Conservation (phyloP, 371 early-diverging fungal genomes). For the Blakeslea trispora region DNA sequence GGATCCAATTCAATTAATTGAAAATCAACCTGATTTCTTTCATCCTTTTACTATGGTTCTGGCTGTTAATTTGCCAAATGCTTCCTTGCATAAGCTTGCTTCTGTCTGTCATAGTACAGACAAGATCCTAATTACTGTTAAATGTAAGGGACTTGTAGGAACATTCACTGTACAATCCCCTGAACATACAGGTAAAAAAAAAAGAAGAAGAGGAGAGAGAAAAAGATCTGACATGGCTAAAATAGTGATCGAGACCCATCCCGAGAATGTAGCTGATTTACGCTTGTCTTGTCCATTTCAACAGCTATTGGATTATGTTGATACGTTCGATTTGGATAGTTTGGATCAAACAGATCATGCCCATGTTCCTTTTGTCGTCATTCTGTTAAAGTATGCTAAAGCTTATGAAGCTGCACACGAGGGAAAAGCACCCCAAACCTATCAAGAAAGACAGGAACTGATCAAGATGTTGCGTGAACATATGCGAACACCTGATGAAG, state of each 20-base stretch:
- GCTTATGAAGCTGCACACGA: conserved; percentile 64
- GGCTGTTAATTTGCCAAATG: conserved; percentile 64
- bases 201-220: too few relatives aligned
- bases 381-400: conserved; percentile 74
- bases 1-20: conserved; percentile 45
- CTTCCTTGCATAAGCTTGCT: conserved; percentile 57
- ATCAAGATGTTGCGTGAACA: conserved; percentile 58
- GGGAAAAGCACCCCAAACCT: conserved; percentile 58
- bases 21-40: conserved; percentile 63
- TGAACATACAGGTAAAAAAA: conserved; percentile 80
- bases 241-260: conserved; percentile 89
- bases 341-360: conserved; percentile 72
- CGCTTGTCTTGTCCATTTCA: conserved; percentile 83
- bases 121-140: conserved; percentile 72
- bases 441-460: conserved; percentile 67
- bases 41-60: conserved; percentile 73
- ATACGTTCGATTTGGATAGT: conserved; percentile 63
- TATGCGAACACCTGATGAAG: conserved; percentile 69
- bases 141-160: conserved; percentile 75
- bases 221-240: neutral
- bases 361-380: conserved; percentile 84
- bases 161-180: conserved; percentile 67
- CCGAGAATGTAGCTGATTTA: conserved; percentile 75
- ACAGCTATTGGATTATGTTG: conserved; percentile 61
- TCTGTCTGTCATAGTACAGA: conserved; percentile 57